These are phyloP conservation scores for Solanum ossicruentum DNA, from an alignment of 257 asterid genomes.

Conservation along the genomic window DNA sequence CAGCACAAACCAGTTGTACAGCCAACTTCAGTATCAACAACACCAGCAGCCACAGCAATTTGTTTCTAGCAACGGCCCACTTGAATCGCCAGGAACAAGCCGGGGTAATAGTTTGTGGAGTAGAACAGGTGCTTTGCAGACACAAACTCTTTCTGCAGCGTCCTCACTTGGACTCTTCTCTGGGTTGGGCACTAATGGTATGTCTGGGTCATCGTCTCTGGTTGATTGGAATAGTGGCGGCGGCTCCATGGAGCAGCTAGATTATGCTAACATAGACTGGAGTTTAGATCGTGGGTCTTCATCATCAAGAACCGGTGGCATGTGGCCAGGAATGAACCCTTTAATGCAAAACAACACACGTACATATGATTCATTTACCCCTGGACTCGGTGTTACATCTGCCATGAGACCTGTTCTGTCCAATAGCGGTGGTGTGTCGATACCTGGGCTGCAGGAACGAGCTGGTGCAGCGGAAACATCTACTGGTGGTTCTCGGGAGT, in stretches of 20 bases:
- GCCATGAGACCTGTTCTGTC: constrained; percentile 46
- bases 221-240: constrained; percentile 53
- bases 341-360: constrained; percentile 29
- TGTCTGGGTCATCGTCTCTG: constrained; percentile 32
- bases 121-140: constrained; percentile 25
- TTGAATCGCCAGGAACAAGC: constrained; percentile 19
- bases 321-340: constrained; percentile 36
- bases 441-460: constrained; percentile 41
- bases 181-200: constrained; percentile 31
- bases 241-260: constrained; percentile 34
- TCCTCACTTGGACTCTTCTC: constrained; percentile 65
- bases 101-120: constrained; percentile 26
- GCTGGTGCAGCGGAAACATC: constrained; percentile 24
- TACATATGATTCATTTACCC: constrained; percentile 35
- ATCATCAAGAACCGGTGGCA: constrained; percentile 18
- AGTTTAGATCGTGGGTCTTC: constrained; percentile 39
- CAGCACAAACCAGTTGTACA: constrained; percentile 23
- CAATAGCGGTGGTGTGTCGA: constrained; percentile 20
- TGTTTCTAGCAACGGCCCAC: constrained; percentile 22
- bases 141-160: constrained; percentile 38
- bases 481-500: constrained; percentile 57
- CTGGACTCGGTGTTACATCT: constrained; percentile 35
- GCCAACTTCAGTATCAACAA: constrained; percentile 34
- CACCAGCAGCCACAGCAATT: constrained; percentile 21
- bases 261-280: constrained; percentile 66